Evolutionary conservation across 306 rosid genomes (phyloP), one percentile per base, ranked within the genome.

Genomic region (Cyclanthera cordifolia): DNA sequence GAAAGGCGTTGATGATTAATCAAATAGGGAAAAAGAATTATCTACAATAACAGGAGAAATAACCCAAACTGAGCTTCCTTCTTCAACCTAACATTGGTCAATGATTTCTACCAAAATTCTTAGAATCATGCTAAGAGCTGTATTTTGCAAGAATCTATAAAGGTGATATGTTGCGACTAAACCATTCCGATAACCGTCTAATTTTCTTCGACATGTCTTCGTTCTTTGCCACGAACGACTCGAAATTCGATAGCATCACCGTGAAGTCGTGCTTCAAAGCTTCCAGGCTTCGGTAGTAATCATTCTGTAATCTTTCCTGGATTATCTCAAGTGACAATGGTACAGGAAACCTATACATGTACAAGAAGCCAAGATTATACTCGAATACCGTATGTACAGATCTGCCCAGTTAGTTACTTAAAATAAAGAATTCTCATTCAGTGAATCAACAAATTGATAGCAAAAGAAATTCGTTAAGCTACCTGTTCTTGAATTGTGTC

Each of bases 131-230:
- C 74, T 72, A 74, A 6, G 47, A 27, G 47, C 19, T 67, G 63
- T 21, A 43, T 66, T 24, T 46, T 66, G 47, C 74, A 4, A 72
- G 55, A 65, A 71, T 58, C 87, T 88, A 89, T 69, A 70, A 53
- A 72, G 91, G 78, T 15, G 87, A 75, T 24, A 90, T 69, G 20
- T 82, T 85, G 79, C 76, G 75, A 17, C 78, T 37, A 72, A 86
- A 88, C 99, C 99, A 94, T n/a, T 88, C 97, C 21, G 92, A 86
- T n/a, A 90, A 53, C 51, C 88, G 84, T 75, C 75, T 82, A 73
- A 82, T 58, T 82, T 83, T 90, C 20, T 70, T 83, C 0, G 78
- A 75, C 73, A 85, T 11, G 65, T 74, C 83, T 2, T 75, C 85
- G 53, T 88, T 87, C 84, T 81, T 90, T 67, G 81, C 99, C 20